These are phyloP conservation scores for Sarocladiaceae sp. DNA, from an alignment of 2,329 filamentous ascomycete genomes.

Conservation along the genomic window DNA sequence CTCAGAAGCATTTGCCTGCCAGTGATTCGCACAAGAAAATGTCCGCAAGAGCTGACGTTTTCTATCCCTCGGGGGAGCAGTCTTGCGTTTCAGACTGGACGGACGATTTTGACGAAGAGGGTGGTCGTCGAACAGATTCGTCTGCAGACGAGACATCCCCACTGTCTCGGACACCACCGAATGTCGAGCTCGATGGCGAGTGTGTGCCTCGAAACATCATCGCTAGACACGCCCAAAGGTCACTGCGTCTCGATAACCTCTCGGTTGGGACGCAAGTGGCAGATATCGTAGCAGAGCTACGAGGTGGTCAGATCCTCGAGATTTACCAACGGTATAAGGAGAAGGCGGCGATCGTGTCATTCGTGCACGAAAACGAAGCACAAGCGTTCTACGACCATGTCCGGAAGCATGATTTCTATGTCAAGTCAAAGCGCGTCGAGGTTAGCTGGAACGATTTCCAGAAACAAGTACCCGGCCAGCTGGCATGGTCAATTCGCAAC, in stretches of 20 bases:
- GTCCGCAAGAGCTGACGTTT: slow-evolving; percentile 3
- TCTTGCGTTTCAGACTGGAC: background rate
- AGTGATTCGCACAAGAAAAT: background rate
- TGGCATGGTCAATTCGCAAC: slow-evolving; percentile 57
- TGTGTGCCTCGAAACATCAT: background rate
- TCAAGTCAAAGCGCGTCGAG: slow-evolving; percentile 65
- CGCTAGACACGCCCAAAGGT: slow-evolving; percentile 43
- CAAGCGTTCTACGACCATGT: slow-evolving; percentile 60
- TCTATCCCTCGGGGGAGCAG: background rate
- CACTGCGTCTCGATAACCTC: slow-evolving; percentile 60
- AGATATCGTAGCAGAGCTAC: slow-evolving; percentile 61
- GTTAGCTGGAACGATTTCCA: slow-evolving; percentile 69
- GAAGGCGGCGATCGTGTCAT: slow-evolving; percentile 62
- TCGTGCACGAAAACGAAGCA: slow-evolving; percentile 61
- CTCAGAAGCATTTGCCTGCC: background rate
- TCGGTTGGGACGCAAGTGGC: slow-evolving; percentile 57
- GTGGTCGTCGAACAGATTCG: background rate
- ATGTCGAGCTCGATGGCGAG: background rate
- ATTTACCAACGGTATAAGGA: slow-evolving; percentile 59
- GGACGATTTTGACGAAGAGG: background rate
- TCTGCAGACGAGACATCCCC: background rate
- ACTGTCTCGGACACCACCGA: background rate
- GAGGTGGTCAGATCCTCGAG: slow-evolving; percentile 68
- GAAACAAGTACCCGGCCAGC: slow-evolving; percentile 58
- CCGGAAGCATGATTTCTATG: slow-evolving; percentile 62